These are phyloP conservation scores for Neonothopanus nambi DNA, from an alignment of 1,284 basidiomycete genomes.

Conservation along the genomic window DNA sequence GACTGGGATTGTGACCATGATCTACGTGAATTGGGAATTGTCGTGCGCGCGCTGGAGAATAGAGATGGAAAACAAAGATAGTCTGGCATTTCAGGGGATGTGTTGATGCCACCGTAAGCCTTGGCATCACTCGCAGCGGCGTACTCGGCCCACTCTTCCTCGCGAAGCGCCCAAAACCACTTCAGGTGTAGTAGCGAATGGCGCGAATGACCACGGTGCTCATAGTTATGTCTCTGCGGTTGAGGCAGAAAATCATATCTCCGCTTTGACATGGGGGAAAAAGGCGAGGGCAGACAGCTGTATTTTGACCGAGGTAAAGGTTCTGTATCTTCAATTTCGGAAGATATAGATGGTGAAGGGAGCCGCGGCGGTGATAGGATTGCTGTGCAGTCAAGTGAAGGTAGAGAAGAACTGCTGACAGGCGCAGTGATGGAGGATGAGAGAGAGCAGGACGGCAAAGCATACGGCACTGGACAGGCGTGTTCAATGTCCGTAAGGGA, in stretches of 20 bases:
- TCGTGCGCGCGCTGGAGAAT: conserved; percentile 9
- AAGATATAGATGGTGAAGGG: not conserved
- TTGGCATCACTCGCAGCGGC: conserved; percentile 33
- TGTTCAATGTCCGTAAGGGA: conserved; percentile 9
- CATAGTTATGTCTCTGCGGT: conserved; percentile 33
- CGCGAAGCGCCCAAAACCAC: conserved; percentile 56
- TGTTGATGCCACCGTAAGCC: conserved; percentile 20
- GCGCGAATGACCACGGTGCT: conserved; percentile 58
- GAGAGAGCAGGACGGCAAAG: not conserved
- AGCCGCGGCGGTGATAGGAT: not conserved
- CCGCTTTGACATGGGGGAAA: conserved; percentile 4
- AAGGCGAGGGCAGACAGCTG: conserved; percentile 13
- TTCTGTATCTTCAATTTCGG: not conserved
- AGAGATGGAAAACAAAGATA: conserved; percentile 5
- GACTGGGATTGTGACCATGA: conserved; percentile 25
- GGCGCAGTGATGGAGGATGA: not conserved
- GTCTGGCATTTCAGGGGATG: conserved; percentile 19
- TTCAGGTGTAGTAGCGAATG: conserved; percentile 57
- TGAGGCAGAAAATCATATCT: conserved; percentile 18
- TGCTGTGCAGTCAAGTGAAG: not conserved
- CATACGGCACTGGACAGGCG: not conserved
- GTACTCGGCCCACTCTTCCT: conserved; percentile 49
- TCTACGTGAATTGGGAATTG: not conserved
- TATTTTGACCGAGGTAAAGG: conserved; percentile 1
- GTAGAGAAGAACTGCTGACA: not conserved